These are phyloP conservation scores for Neurospora sp. DNA, from an alignment of 495 filamentous ascomycete species.

Conservation along the genomic window DNA sequence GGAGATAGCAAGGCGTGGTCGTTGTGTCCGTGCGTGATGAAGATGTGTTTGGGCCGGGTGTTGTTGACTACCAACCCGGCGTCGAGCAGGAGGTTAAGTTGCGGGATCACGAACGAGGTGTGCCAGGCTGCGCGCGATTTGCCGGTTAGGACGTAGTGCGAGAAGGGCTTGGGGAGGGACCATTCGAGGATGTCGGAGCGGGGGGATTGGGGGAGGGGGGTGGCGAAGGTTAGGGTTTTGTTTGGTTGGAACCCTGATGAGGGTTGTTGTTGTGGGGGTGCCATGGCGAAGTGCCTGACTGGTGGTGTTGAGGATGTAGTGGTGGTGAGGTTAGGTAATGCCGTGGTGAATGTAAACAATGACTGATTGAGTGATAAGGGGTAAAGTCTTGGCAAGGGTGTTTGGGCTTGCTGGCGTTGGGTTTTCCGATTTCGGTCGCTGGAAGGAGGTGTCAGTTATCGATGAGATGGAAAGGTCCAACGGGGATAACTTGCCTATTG, in stretches of 20 bases:
- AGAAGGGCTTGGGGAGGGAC: slow-evolving; percentile 27
- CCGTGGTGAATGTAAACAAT: neutral
- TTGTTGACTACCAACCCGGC: slow-evolving; percentile 27
- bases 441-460: neutral
- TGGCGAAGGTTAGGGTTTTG: slow-evolving; percentile 17
- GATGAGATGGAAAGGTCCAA: neutral
- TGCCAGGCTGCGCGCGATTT: slow-evolving; percentile 33
- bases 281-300: neutral
- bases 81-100: slow-evolving; percentile 31
- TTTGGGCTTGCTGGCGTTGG: neutral
- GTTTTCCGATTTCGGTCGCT: neutral
- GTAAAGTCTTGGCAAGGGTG: neutral
- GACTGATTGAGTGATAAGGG: neutral
- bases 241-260: neutral
- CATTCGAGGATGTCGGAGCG: slow-evolving; percentile 30
- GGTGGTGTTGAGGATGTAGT: neutral
- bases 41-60: slow-evolving; percentile 30
- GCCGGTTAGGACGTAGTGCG: slow-evolving; percentile 25
- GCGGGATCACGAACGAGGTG: slow-evolving; percentile 31
- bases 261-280: neutral
- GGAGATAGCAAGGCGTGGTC: slow-evolving; percentile 27
- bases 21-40: slow-evolving; percentile 32
- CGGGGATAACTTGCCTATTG: neutral
- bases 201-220: slow-evolving; percentile 23
- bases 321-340: neutral